phyloP scores from a whole-genome alignment of 331 rosid genomes.

The Quercus tomentella region DNA sequence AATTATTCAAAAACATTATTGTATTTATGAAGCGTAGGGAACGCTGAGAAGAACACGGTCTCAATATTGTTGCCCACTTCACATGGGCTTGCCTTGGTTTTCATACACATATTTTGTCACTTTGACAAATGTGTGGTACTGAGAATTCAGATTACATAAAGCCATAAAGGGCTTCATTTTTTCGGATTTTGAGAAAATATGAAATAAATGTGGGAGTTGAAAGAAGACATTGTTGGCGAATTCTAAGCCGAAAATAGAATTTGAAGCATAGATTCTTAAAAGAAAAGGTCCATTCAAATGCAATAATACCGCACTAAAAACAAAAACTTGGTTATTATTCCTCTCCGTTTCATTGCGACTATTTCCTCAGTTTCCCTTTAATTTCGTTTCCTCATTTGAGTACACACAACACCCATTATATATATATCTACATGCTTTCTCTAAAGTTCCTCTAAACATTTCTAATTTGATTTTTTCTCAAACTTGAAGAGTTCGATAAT shows the following conservation, averaged over 20 bases:
- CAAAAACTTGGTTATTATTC: neutral
- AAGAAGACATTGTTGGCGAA: slow-evolving; percentile 14
- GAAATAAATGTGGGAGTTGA: slow-evolving; percentile 14
- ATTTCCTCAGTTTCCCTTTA: neutral
- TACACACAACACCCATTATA: neutral
- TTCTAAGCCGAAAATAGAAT: slow-evolving; percentile 14
- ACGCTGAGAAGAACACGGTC: too few relatives aligned
- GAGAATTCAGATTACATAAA: slow-evolving; percentile 24
- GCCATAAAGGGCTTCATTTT: slow-evolving; percentile 2
- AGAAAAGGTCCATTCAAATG: slow-evolving; percentile 33
- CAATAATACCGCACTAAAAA: slow-evolving; percentile 1
- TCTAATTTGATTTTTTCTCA: neutral
- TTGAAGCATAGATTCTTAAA: slow-evolving; percentile 11
- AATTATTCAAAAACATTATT: too few relatives aligned
- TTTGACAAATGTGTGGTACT: slow-evolving; percentile 40
- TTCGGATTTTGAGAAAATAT: neutral
- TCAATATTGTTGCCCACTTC: neutral
- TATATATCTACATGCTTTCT: neutral
- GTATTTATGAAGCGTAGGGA: too few relatives aligned
- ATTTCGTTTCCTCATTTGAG: neutral
- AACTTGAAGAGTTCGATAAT: neutral
- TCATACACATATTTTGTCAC: neutral
- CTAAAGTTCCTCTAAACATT: neutral
- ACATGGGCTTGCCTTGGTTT: neutral
- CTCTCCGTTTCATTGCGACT: neutral